Base-by-base conservation (phyloP, 2,329 filamentous ascomycete species). In the Emergomyces africanus region DNA sequence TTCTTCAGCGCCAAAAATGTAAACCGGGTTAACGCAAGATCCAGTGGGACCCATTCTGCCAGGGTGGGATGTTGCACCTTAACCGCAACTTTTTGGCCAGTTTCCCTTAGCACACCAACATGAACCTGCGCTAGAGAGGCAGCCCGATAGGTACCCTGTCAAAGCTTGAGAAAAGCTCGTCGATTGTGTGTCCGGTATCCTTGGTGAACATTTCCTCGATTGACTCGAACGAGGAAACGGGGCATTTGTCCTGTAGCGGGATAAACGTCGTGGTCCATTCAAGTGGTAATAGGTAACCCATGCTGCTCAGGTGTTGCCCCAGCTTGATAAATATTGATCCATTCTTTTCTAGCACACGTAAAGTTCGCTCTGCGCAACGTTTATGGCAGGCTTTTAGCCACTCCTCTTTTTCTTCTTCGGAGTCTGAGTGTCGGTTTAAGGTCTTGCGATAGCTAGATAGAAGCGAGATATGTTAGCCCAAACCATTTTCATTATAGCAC, bases 301-400 rank as follows among this genome's bases (percentile, higher is more conserved):
- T 89, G 64, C 90, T 92, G 72, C 90, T 96, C 74, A 99, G 74
- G 74, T 99, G 94, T 68, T 99, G 94, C 8, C 94, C 94, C 44
- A 99, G 78, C 75, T 99, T 99, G 72, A 99, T 97, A 67, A 97
- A 99, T 63, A 99, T 96, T 33, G 92, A 95, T 30, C 95, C 94
- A 72, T 96, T 97, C 78, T 89, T 90, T 79, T 99, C 94, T 64
- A 97, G 77, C 1, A 95, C 91, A 60, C 81, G 82, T 48, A 97
- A 77, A 0, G 94, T 96, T 62, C 94, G 84, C 67, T 90, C 82
- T 35, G 94, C 94, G 75, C 94, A 99, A 72, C 94, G 83, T 71
- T 95, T 87, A 74, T 99, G 94, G 70, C 94, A 97, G 63, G 85
- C 85, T 65, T 84, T 87, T 57, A 99, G 77, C 42, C 87, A 73